Percentiles rank a stretch among this genome's conserved stretches.
Conservation (phyloP, 1,284 basidiomycete genomes). For the Violaceomyces palustris region DNA sequence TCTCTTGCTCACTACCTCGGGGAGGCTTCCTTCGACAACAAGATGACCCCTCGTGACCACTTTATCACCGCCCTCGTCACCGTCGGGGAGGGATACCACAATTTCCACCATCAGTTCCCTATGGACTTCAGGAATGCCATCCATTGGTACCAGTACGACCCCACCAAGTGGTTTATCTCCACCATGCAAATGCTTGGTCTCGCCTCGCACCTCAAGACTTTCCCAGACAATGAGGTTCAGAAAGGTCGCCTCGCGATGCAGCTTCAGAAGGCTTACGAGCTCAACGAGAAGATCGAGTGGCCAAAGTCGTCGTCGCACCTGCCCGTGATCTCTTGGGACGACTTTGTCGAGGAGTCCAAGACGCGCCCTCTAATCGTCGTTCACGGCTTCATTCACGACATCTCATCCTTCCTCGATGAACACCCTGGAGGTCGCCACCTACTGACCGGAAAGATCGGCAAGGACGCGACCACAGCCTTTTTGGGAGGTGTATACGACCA, state of each 20-base stretch:
- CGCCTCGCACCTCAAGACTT: slow-evolving; percentile 48
- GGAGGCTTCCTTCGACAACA: slow-evolving; percentile 50
- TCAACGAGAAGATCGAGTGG: slow-evolving; percentile 32
- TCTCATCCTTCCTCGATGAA: slow-evolving; percentile 47
- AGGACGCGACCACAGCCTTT: slow-evolving; percentile 51
- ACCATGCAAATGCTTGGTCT: slow-evolving; percentile 40
- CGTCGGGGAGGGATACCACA: slow-evolving; percentile 52
- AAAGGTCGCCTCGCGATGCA: slow-evolving; percentile 51
- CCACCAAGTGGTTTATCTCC: slow-evolving; percentile 52
- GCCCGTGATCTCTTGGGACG: slow-evolving; percentile 51
- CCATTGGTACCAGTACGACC: slow-evolving; percentile 52
- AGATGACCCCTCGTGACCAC: slow-evolving; percentile 52
- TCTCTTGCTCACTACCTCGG: slow-evolving; percentile 52
- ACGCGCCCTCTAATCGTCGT: slow-evolving; percentile 45
- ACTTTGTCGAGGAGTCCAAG: slow-evolving; percentile 49
- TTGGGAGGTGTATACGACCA: slow-evolving; percentile 51
- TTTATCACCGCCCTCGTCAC: slow-evolving; percentile 50
- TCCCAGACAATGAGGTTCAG: slow-evolving; percentile 52
- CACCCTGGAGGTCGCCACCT: slow-evolving; percentile 50
- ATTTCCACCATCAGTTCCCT: slow-evolving; percentile 53
- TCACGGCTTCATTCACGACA: slow-evolving; percentile 50
- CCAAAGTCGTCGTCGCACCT: slow-evolving; percentile 44
- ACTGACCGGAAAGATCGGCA: slow-evolving; percentile 43
- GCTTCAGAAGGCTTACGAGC: slow-evolving; percentile 40
- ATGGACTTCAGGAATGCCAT: slow-evolving; percentile 52